Percentiles rank a stretch among this genome's conserved stretches.
Evolutionary conservation across 306 rosid genomes (phyloP).

Genomic region (Trifolium subterraneum): DNA sequence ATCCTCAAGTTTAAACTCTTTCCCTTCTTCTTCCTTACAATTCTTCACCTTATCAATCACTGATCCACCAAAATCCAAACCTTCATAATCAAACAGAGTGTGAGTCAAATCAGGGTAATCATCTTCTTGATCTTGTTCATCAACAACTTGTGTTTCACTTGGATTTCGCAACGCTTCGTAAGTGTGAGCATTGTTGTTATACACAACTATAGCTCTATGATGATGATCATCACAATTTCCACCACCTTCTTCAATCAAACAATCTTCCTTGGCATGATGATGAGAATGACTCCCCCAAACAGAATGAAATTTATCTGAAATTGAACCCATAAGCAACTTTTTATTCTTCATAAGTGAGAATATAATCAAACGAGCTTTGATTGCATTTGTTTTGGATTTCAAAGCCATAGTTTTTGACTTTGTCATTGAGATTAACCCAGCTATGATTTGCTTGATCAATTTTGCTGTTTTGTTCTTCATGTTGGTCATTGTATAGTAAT

Average conservation of each 20-base stretch:
- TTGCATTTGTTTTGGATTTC: constrained; percentile 66
- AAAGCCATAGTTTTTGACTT: constrained; percentile 69
- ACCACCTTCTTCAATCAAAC: constrained; percentile 42
- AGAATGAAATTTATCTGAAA: constrained; percentile 70
- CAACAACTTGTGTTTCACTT: constrained; percentile 32
- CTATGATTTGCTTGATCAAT: constrained; percentile 62
- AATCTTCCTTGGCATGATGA: constrained; percentile 35
- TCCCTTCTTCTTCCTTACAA: constrained; percentile 68
- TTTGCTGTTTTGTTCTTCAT: constrained; percentile 73
- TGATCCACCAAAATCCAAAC: constrained; percentile 63
- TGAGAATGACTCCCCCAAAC: constrained; percentile 50
- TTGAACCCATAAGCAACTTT: constrained; percentile 60
- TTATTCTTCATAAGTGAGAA: constrained; percentile 77
- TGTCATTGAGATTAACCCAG: constrained; percentile 59
- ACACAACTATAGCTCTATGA: constrained; percentile 55
- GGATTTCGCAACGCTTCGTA: constrained; percentile 46
- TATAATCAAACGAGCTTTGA: constrained; percentile 71
- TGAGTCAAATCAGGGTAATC: constrained; percentile 82
- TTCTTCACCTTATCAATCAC: constrained; percentile 81
- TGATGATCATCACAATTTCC: not conserved
- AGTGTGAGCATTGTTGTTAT: constrained; percentile 43
- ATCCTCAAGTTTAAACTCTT: constrained; percentile 79
- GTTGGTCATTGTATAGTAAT: constrained; percentile 20
- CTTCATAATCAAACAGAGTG: constrained; percentile 62
- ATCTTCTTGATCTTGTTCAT: constrained; percentile 2